Evolutionary conservation across 257 asterid species (phyloP).

Genomic region (Nicotiana benthamiana): DNA sequence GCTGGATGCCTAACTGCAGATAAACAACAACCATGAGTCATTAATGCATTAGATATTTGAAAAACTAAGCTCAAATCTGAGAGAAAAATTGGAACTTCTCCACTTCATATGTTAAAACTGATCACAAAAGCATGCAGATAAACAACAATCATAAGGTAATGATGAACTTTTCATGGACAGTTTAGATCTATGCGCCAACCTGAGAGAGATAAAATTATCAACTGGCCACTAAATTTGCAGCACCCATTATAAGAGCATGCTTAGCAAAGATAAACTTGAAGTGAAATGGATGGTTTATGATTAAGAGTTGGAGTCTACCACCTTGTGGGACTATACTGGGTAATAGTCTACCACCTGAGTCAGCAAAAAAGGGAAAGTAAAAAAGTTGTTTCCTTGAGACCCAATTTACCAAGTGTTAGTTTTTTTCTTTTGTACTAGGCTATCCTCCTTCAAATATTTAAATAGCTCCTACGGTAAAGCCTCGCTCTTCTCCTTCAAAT

Average conservation of each 20-base stretch:
- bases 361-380: neutral
- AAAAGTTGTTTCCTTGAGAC: neutral
- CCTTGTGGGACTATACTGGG: too few relatives aligned
- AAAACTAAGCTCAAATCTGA: neutral
- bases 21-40: constrained; percentile 4
- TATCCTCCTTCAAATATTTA: neutral
- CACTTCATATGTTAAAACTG: neutral
- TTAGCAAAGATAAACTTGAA: neutral
- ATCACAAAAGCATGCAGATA: neutral
- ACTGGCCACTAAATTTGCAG: neutral
- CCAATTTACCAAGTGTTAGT: neutral
- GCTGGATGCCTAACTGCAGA: constrained; percentile 65
- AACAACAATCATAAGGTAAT: neutral
- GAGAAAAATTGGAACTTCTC: neutral
- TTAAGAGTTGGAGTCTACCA: neutral
- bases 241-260: neutral
- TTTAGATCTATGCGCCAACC: neutral
- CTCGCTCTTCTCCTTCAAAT: neutral
- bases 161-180: neutral
- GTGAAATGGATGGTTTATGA: neutral
- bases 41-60: constrained; percentile 8
- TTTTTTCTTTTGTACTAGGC: neutral
- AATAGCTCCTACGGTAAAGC: neutral
- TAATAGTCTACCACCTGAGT: neutral
- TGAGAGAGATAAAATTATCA: neutral